Evolutionary conservation across 768 basidiomycete genomes (phyloP).

Genomic region (Lactifluus piperatus): DNA sequence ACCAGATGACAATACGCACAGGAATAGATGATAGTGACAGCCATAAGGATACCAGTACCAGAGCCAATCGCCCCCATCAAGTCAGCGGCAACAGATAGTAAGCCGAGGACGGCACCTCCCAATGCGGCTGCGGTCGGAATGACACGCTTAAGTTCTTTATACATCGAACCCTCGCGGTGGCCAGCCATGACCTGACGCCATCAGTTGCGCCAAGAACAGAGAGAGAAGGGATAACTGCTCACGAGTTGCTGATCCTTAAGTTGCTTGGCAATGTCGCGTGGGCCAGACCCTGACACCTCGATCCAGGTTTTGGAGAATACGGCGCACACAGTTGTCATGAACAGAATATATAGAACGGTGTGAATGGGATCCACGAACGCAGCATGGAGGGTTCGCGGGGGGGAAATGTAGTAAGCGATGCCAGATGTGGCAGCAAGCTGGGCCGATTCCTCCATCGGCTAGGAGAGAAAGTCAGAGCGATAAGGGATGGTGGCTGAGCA

Average conservation of each 20-base stretch:
- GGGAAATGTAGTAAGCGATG: constrained; percentile 96
- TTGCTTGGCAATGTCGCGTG: constrained; percentile 93
- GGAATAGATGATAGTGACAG: constrained; percentile 94
- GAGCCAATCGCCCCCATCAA: constrained; percentile 94
- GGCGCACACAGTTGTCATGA: constrained; percentile 91
- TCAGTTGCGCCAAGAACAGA: not conserved
- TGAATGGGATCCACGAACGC: constrained; percentile 91
- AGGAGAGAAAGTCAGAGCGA: constrained; percentile 9
- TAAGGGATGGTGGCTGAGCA: not conserved
- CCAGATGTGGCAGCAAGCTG: constrained; percentile 88
- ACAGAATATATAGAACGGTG: constrained; percentile 80
- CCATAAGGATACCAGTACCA: constrained; percentile 95
- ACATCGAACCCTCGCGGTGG: constrained; percentile 96
- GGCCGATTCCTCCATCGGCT: constrained; percentile 92
- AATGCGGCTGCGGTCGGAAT: constrained; percentile 97
- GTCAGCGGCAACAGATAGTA: constrained; percentile 86
- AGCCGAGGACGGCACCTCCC: constrained; percentile 92
- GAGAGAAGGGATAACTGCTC: constrained; percentile 3
- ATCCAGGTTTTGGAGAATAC: constrained; percentile 99
- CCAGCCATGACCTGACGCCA: constrained; percentile 55
- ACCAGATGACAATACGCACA: constrained; percentile 24
- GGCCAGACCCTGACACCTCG: constrained; percentile 93
- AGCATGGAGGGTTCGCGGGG: constrained; percentile 87
- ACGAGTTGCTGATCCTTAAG: constrained; percentile 98
- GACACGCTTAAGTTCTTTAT: constrained; percentile 97